These are phyloP conservation scores for Vitis hybrid DNA, from an alignment of 177 flowering plant genomes.

Conservation along the genomic window DNA sequence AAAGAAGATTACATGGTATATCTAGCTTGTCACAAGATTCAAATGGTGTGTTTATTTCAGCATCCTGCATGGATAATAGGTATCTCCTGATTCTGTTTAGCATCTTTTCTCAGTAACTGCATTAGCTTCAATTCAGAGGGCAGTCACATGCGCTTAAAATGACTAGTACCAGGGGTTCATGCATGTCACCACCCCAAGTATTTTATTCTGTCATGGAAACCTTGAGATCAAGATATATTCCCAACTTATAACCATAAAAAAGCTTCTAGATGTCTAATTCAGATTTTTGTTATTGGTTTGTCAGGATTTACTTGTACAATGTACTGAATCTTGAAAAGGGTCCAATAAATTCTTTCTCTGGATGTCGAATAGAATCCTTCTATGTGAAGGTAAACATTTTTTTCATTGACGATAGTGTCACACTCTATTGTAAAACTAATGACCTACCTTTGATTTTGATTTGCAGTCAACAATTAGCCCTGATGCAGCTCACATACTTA, in stretches of 20 bases:
- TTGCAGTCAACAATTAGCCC: slow-evolving; percentile 85
- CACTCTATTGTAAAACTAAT: not conserved
- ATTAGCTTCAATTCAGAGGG: not conserved
- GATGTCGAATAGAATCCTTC: slow-evolving; percentile 68
- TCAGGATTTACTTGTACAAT: slow-evolving; percentile 85
- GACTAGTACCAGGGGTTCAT: too few species aligned
- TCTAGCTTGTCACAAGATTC: slow-evolving; percentile 85
- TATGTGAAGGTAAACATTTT: slow-evolving; percentile 69
- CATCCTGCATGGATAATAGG: slow-evolving; percentile 97
- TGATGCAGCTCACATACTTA: slow-evolving; percentile 75
- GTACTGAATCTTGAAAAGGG: slow-evolving; percentile 84
- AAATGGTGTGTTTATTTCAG: slow-evolving; percentile 75
- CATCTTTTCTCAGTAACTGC: not conserved
- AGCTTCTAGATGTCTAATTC: not conserved
- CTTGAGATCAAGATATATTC: not conserved
- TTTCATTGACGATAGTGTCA: not conserved
- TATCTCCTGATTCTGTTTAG: slow-evolving; percentile 20
- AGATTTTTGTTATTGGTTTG: slow-evolving; percentile 7
- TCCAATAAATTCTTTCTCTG: slow-evolving; percentile 67
- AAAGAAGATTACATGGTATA: slow-evolving; percentile 68
- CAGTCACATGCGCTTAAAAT: not conserved
- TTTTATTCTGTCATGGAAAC: too few species aligned
- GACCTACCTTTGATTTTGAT: slow-evolving; percentile 3
- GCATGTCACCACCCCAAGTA: too few species aligned
- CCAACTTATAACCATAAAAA: not conserved